phyloP scores from a whole-genome alignment of 1,284 basidiomycete genomes.

The Termitomyces sp. region DNA sequence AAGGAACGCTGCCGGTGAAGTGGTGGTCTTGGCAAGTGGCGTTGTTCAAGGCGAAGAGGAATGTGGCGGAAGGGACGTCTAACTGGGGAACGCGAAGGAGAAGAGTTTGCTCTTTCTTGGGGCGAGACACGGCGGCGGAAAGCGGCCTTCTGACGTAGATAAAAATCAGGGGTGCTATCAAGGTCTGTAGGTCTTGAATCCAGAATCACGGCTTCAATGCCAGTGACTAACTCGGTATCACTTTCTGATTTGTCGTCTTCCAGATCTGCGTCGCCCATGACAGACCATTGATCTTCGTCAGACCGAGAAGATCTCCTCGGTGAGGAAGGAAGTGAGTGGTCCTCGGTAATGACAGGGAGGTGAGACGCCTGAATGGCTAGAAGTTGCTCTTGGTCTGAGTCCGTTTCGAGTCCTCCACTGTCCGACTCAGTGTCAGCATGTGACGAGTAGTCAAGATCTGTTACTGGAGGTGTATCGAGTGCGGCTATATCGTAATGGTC shows the following conservation, averaged over 20 bases:
- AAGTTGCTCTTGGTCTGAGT: constrained; percentile 40
- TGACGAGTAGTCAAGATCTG: constrained; percentile 58
- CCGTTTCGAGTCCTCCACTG: constrained; percentile 34
- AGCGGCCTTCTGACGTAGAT: constrained; percentile 13
- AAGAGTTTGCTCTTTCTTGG: constrained; percentile 35
- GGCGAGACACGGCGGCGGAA: constrained; percentile 21
- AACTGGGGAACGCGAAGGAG: constrained; percentile 41
- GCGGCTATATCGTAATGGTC: constrained; percentile 38
- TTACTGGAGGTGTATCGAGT: constrained; percentile 68
- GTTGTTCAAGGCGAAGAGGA: constrained; percentile 10
- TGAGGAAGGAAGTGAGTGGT: constrained; percentile 17
- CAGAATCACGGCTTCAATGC: constrained; percentile 22
- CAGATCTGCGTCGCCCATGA: constrained; percentile 29
- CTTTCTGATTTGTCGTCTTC: constrained; percentile 33
- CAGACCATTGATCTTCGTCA: constrained; percentile 33
- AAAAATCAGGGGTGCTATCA: constrained; percentile 1
- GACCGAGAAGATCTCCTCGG: constrained; percentile 1
- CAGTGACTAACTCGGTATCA: constrained; percentile 26
- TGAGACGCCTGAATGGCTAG: constrained; percentile 12
- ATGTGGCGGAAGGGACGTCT: constrained; percentile 20
- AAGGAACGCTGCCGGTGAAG: constrained; percentile 24
- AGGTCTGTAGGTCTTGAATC: background rate
- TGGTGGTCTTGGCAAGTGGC: constrained; percentile 2
- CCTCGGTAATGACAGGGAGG: constrained; percentile 34
- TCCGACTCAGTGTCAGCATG: constrained; percentile 50